Evolutionary conservation across 1,284 basidiomycete species (phyloP).

Genomic region (Pyrrhoderma noxium): DNA sequence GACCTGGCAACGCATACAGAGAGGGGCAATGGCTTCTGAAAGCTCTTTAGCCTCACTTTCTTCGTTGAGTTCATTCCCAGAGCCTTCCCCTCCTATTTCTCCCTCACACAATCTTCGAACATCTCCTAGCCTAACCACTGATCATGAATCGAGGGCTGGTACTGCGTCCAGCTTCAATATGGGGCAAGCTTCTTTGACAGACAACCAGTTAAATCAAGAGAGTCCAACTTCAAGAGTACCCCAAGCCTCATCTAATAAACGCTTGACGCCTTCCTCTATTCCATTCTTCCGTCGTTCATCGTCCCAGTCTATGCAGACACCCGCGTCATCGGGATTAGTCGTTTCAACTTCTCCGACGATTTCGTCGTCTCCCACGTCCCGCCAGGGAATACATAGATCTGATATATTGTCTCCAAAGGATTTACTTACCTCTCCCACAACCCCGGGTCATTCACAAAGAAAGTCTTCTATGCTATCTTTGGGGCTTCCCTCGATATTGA

Average conservation of each 20-base stretch:
- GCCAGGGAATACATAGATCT: slow-evolving; percentile 32
- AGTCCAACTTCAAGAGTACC: slow-evolving; percentile 65
- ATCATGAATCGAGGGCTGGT: slow-evolving; percentile 53
- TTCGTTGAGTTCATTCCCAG: slow-evolving; percentile 59
- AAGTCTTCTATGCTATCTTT: slow-evolving; percentile 72
- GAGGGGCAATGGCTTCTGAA: slow-evolving; percentile 67
- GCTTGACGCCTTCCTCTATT: slow-evolving; percentile 89
- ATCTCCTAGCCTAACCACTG: not conserved
- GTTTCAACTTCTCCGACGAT: slow-evolving; percentile 46
- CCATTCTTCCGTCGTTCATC: slow-evolving; percentile 94
- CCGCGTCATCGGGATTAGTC: slow-evolving; percentile 30
- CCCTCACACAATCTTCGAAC: slow-evolving; percentile 32
- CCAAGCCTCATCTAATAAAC: slow-evolving; percentile 55
- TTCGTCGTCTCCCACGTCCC: slow-evolving; percentile 33
- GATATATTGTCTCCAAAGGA: slow-evolving; percentile 32
- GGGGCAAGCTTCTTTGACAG: slow-evolving; percentile 41
- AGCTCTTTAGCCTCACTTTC: slow-evolving; percentile 67
- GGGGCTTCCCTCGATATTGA: slow-evolving; percentile 74
- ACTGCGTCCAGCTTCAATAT: slow-evolving; percentile 69
- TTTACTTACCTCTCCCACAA: slow-evolving; percentile 45
- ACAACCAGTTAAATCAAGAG: slow-evolving; percentile 47
- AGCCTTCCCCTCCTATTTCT: slow-evolving; percentile 28
- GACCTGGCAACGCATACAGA: slow-evolving; percentile 61
- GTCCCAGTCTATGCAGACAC: slow-evolving; percentile 72
- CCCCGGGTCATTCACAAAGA: slow-evolving; percentile 54